phyloP scores from a whole-genome alignment of 768 basidiomycete species.

The Panaeolus papilionaceus region DNA sequence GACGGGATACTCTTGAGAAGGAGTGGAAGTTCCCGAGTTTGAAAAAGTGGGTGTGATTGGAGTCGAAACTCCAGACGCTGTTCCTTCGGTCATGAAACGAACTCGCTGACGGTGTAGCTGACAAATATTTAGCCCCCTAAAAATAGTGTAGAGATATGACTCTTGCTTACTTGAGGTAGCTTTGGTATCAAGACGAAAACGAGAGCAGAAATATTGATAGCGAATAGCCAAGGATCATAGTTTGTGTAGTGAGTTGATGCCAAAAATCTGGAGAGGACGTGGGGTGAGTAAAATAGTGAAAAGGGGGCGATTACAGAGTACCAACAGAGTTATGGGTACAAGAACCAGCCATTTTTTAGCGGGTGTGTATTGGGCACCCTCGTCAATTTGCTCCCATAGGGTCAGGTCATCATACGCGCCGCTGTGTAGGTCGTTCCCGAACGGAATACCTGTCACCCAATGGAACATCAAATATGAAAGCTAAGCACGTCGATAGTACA shows the following conservation, averaged over 20 bases:
- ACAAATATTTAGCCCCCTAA: slow-evolving; percentile 14
- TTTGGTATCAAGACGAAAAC: slow-evolving; percentile 90
- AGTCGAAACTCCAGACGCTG: slow-evolving; percentile 68
- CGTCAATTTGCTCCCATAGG: slow-evolving; percentile 99
- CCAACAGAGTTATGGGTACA: slow-evolving; percentile 89
- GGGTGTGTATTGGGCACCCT: slow-evolving; percentile 97
- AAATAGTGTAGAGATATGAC: slow-evolving; percentile 15
- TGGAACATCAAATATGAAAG: slow-evolving; percentile 99
- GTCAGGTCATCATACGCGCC: slow-evolving; percentile 98
- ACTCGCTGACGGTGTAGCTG: slow-evolving; percentile 86
- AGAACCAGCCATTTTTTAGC: slow-evolving; percentile 96
- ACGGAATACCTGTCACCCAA: slow-evolving; percentile 96
- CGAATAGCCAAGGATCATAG: slow-evolving; percentile 94
- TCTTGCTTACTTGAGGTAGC: slow-evolving; percentile 79
- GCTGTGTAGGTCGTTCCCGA: slow-evolving; percentile 83
- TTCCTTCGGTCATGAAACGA: slow-evolving; percentile 68
- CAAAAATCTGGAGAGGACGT: slow-evolving; percentile 70
- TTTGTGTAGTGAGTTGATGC: slow-evolving; percentile 98
- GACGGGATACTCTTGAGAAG: slow-evolving; percentile 33
- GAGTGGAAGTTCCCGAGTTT: slow-evolving; percentile 56
- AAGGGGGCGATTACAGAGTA: slow-evolving; percentile 8
- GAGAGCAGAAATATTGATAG: slow-evolving; percentile 85
- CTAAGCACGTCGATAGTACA: slow-evolving; percentile 44
- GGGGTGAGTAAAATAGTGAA: slow-evolving; percentile 12
- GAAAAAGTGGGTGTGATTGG: slow-evolving; percentile 67